Evolutionary conservation across 441 rosid species (phyloP).

Genomic region (Euphorbia schlechtendalii): DNA sequence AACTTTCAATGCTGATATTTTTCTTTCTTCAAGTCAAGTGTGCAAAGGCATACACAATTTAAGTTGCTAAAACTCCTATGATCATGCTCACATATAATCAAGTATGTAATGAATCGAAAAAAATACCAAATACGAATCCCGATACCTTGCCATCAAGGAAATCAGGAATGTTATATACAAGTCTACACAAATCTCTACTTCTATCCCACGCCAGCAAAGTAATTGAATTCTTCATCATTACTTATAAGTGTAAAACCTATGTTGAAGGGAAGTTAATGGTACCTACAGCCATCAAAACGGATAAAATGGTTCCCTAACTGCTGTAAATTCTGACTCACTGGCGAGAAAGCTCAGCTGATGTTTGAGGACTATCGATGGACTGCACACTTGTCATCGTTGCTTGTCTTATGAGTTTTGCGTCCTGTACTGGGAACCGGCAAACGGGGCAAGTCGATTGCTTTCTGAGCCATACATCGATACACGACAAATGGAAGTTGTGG

Average conservation of each 20-base stretch:
- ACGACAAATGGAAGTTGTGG: constrained; percentile 55
- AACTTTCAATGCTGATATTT: no score
- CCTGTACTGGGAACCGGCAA: constrained; percentile 44
- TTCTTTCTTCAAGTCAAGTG: not conserved
- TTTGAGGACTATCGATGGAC: constrained; percentile 24
- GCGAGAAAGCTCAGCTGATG: constrained; percentile 23
- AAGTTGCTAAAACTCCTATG: not conserved
- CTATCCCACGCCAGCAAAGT: not conserved
- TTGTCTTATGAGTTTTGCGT: constrained; percentile 25
- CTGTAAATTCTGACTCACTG: no score
- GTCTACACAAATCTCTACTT: constrained; percentile 7
- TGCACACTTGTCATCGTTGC: constrained; percentile 19
- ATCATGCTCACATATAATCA: not conserved
- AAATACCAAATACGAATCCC: not conserved
- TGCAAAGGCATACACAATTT: not conserved
- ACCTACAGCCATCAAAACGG: not conserved
- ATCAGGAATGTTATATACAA: constrained; percentile 18
- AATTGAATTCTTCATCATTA: no score
- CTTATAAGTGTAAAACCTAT: not conserved
- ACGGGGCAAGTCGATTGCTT: constrained; percentile 65
- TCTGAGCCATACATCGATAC: constrained; percentile 63
- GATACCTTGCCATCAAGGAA: not conserved
- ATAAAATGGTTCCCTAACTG: not conserved
- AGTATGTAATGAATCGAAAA: not conserved
- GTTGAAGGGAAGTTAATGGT: not conserved